Evolutionary conservation across 2,329 filamentous ascomycete genomes (phyloP), one percentile per base, ranked within the genome.

Genomic region (Colletotrichum lentis): DNA sequence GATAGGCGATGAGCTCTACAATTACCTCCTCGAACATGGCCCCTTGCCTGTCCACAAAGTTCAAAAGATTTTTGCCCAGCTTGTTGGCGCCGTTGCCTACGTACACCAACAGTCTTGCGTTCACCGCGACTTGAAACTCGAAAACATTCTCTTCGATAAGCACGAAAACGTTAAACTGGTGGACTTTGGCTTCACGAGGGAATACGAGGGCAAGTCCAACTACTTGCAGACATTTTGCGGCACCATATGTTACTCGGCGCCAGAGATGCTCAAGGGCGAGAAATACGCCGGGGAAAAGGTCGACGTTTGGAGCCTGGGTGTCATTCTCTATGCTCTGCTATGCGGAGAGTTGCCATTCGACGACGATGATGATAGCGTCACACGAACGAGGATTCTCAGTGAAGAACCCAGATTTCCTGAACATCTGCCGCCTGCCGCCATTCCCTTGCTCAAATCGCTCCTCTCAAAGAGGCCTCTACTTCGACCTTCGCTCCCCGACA

Each of bases 221-320:
- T 95, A 98, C 75, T 82, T 99, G 63, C 95, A 98, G 79, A 99
- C 96, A 1, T 99, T 97, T 80, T 99, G 96, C 77, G 96, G 96
- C 5, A 99, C 96, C 0, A 91, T 99, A 70, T 98, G 95, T 81
- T 99, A 99, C 80, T 97, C 94, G 62, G 96, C 96, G 2, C 96
- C 96, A 2, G 96, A 99, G 79, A 99, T 99, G 96, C 85, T 99
- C 47, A 97, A 96, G 78, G 96, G 94, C 46, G 96, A 99, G 78
- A 98, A 97, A 79, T 99, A 99, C 77, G 96, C 94, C 0, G 95
- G 94, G 31, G 94, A 97, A 81, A 98, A 97, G 81, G 95, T 99
- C 56, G 96, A 99, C 75, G 94, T 99, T 5, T 99, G 93, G 93
- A 96, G 93, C 75, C 77, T 96, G 72, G 92, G 93, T 14, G 90